Conservation (phyloP, 2,329 filamentous ascomycete species). For the Coniochaeta hoffmannii region DNA sequence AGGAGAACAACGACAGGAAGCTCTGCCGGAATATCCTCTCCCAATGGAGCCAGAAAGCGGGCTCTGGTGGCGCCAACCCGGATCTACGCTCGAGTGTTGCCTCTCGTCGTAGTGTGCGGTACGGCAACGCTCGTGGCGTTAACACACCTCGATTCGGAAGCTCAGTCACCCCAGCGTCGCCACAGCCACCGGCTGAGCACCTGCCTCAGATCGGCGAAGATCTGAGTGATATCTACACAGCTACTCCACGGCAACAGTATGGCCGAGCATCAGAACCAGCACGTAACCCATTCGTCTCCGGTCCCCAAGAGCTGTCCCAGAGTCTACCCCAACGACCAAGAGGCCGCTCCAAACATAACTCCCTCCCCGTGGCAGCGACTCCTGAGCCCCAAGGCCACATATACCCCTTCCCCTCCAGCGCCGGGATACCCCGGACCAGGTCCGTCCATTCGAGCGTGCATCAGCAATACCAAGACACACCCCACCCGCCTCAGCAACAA, state of each 20-base stretch:
- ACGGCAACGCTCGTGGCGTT: background rate
- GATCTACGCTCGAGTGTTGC: slow-evolving; percentile 1
- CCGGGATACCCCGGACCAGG: background rate
- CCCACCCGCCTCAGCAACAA: slow-evolving; percentile 3
- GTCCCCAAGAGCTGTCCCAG: background rate
- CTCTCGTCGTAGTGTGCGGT: slow-evolving; percentile 5
- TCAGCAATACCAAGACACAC: background rate
- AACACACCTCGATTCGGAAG: background rate
- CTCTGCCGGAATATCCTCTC: slow-evolving; percentile 13
- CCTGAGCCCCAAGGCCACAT: background rate
- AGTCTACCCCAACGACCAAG: background rate
- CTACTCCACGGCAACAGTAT: background rate
- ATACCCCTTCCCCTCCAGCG: background rate
- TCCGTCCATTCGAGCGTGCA: background rate
- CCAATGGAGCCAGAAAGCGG: slow-evolving; percentile 17
- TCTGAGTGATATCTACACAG: background rate
- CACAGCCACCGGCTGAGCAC: background rate
- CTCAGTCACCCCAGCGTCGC: background rate
- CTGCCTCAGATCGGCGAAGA: background rate
- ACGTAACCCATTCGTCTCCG: background rate
- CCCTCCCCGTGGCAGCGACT: background rate
- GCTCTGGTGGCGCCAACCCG: slow-evolving; percentile 7
- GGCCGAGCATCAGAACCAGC: background rate
- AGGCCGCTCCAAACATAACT: background rate
- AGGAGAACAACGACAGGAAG: slow-evolving; percentile 15